Percentiles rank a stretch among this genome's conserved stretches.
Evolutionary conservation across 345 rosid species (phyloP).

Genomic region (Ceriops decandra): DNA sequence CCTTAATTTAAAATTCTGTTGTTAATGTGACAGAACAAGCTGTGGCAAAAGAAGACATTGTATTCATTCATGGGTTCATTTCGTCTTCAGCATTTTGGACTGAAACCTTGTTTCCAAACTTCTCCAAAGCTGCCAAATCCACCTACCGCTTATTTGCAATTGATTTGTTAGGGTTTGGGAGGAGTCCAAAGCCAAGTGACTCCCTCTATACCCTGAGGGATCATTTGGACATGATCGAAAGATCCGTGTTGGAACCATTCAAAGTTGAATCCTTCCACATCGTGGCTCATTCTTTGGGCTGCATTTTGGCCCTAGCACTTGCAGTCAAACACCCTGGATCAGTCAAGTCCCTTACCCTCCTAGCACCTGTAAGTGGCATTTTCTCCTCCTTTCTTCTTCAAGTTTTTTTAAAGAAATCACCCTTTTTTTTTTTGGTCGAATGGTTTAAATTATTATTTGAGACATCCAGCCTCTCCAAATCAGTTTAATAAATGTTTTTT

Average conservation of each 20-base stretch:
- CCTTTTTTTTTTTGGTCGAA: no score
- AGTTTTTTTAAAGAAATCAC: no score
- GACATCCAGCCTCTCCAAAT: no score
- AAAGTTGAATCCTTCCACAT: constrained; percentile 81
- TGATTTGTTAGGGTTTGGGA: constrained; percentile 86
- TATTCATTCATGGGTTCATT: constrained; percentile 96
- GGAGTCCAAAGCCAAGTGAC: constrained; percentile 94
- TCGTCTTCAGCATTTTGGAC: constrained; percentile 99
- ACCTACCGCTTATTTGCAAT: constrained; percentile 68
- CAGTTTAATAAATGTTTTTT: no score
- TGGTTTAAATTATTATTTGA: no score
- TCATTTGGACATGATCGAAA: constrained; percentile 87
- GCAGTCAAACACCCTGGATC: constrained; percentile 76
- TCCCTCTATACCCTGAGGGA: constrained; percentile 86
- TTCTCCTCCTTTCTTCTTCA: not conserved
- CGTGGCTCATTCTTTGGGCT: constrained; percentile 96
- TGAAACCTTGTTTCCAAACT: constrained; percentile 89
- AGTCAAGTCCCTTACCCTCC: constrained; percentile 78
- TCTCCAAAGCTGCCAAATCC: constrained; percentile 62
- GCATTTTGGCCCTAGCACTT: constrained; percentile 92
- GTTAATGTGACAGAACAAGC: not conserved
- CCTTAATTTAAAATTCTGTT: no score
- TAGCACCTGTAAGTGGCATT: constrained; percentile 67
- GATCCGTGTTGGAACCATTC: constrained; percentile 36
- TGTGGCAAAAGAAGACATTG: constrained; percentile 64